A percentile compares a stretch with the other conserved stretches of the same genome.
Conservation (phyloP, 148 eudicot genomes). For the Vaccinium corymbosum region DNA sequence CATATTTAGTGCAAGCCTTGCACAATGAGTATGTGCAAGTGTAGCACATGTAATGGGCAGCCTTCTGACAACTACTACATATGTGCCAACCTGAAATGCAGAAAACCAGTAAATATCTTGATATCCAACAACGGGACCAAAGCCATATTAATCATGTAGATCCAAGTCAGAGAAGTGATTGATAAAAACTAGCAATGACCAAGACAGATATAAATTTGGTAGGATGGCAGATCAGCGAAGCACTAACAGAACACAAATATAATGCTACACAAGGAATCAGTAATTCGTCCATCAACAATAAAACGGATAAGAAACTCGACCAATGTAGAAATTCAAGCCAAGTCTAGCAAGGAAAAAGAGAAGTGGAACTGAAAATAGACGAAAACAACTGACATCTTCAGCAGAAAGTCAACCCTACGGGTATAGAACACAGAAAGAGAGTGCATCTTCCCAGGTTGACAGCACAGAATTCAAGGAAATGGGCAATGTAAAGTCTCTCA, state of each 20-base stretch:
- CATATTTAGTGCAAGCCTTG: slow-evolving; percentile 76
- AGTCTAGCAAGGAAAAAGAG: neutral
- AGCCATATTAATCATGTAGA: neutral
- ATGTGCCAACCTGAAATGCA: slow-evolving; percentile 92
- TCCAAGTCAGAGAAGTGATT: slow-evolving; percentile 14
- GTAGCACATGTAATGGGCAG: slow-evolving; percentile 85
- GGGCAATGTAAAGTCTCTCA: neutral
- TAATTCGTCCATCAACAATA: neutral
- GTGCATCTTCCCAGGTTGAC: neutral
- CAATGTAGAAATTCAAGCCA: slow-evolving; percentile 12
- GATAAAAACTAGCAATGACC: slow-evolving; percentile 13
- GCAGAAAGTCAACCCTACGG: neutral
- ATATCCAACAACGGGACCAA: slow-evolving; percentile 10
- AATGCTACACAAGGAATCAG: neutral
- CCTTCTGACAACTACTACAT: slow-evolving; percentile 81
- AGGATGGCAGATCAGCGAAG: neutral
- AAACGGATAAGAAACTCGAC: neutral
- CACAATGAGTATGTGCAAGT: slow-evolving; percentile 88
- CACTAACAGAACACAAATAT: neutral
- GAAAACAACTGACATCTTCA: neutral
- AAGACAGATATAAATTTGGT: neutral
- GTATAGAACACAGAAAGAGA: neutral
- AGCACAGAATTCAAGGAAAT: neutral
- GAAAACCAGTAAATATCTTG: slow-evolving; percentile 12
- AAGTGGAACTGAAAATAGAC: neutral